Conservation (phyloP, 2,329 filamentous ascomycete genomes). For the Neocatenulostroma microsporum region DNA sequence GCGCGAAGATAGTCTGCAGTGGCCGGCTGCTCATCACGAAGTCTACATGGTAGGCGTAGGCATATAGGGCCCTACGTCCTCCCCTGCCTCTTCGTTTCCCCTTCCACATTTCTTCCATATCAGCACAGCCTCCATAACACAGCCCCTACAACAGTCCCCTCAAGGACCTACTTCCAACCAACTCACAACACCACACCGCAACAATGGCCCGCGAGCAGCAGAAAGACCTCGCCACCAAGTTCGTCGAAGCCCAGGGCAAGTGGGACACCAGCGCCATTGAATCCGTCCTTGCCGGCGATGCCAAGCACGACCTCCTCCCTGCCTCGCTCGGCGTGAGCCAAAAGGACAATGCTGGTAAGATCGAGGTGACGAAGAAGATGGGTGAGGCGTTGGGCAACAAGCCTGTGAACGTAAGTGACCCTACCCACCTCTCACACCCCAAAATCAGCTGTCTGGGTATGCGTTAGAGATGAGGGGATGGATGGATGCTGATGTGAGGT, state of each 20-base stretch:
- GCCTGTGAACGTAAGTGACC: constrained; percentile 5
- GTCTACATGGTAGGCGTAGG: no score
- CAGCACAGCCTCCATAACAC: no score
- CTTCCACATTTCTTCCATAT: no score
- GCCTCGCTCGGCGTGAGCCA: constrained; percentile 8
- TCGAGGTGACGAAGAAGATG: constrained; percentile 8
- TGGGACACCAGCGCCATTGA: constrained; percentile 6
- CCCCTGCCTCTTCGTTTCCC: no score
- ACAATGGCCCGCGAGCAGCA: constrained; percentile 11
- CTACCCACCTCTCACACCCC: neutral
- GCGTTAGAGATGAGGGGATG: no score
- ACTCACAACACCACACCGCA: no score
- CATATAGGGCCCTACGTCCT: no score
- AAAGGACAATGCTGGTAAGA: constrained; percentile 11
- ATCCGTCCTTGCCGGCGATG: constrained; percentile 5
- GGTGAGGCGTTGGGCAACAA: constrained; percentile 7
- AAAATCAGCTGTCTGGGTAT: neutral
- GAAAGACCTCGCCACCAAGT: constrained; percentile 8
- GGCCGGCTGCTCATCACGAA: no score
- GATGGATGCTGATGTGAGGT: neutral
- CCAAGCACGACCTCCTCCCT: constrained; percentile 11
- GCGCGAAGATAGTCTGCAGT: no score
- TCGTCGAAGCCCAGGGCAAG: constrained; percentile 7
- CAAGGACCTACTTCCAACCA: no score
- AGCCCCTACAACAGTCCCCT: no score